These are phyloP conservation scores for Hansenula sp. DNA, from an alignment of 1,139 yeast genomes.

Conservation along the genomic window DNA sequence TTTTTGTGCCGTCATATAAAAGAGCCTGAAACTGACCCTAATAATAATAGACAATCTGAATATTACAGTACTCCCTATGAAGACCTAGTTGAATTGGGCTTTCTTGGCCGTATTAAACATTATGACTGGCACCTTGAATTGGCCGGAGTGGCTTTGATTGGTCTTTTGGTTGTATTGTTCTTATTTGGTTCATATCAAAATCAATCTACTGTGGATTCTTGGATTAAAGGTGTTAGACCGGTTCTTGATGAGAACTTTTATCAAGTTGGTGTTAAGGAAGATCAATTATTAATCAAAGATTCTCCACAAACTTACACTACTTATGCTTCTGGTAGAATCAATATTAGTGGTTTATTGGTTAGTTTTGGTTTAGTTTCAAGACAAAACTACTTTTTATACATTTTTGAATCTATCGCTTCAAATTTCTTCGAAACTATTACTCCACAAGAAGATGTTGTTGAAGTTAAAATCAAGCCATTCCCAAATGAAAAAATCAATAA, in stretches of 20 bases:
- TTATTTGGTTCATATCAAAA: conserved; percentile 60
- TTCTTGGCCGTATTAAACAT: conserved; percentile 40
- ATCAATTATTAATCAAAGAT: conserved; percentile 56
- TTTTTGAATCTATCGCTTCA: conserved; percentile 52
- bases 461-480: conserved; percentile 59
- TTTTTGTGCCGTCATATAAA: no score
- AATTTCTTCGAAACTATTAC: conserved; percentile 32
- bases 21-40: conserved; percentile 1
- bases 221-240: conserved; percentile 43
- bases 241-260: conserved; percentile 65
- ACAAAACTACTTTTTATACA: conserved; percentile 69
- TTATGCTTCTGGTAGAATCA: conserved; percentile 87
- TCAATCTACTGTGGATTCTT: conserved; percentile 46
- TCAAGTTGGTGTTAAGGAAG: conserved; percentile 67
- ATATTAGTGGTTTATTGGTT: conserved; percentile 60
- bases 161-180: conserved; percentile 40
- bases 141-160: conserved; percentile 48
- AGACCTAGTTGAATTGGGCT: conserved; percentile 46
- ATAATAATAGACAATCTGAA: conserved; percentile 18
- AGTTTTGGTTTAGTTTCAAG: conserved; percentile 71
- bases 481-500: conserved; percentile 51
- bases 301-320: conserved; percentile 67
- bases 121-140: conserved; percentile 78
- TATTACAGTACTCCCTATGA: conserved; percentile 43
- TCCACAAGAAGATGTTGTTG: conserved; percentile 58